Base-by-base conservation (phyloP, 805 yeast species). In the Candida fluviatilis region DNA sequence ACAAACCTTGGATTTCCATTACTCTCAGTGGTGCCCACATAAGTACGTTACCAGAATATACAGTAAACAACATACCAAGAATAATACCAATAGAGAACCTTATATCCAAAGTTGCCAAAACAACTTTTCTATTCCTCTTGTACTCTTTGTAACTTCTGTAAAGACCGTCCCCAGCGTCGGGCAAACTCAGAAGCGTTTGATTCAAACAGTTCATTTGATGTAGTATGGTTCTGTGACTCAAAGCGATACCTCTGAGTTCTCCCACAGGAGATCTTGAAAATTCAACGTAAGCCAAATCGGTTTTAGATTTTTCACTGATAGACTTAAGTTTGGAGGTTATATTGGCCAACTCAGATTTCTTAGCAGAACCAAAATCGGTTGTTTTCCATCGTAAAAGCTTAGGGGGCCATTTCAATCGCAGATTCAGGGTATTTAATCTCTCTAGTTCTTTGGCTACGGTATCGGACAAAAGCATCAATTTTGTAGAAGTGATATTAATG, bases 211-310 rank as follows among this genome's bases (percentile, higher is more conserved):
- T 74, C 90, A 93, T 86, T 54, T 93, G 99, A 48, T 87, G 91
- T 55, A 84, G 73, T 5, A 93, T 76, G 0, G 96, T 89, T 42
- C 87, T 70, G 57, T 93, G 98, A 17, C 93, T 84, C 55, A 93
- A 75, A 1, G 95, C 96, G 25, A 93, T 95, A 13, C 99, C 99
- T 41, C 96, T 71, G 25, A 89, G 62, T 47, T 90, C 95, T 2
- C 98, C 98, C 18, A 85, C 77, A 0, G 97, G 95, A 1, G 95
- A 84, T 49, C 90, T 76, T 0, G 93, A 79, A 54, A 84, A 93
- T 62, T 93, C 99, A 11, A 93, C 90, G 52, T 93, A 93, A 0
- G 98, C 96, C 41, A 93, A 64, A 52, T 87, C 95, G 14, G 59
- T 48, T 28, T 46, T 49, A 18, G 44, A 30, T 11, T 40, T 31